Conservation (phyloP, 2,329 filamentous ascomycete species). For the Whalleya microplaca region DNA sequence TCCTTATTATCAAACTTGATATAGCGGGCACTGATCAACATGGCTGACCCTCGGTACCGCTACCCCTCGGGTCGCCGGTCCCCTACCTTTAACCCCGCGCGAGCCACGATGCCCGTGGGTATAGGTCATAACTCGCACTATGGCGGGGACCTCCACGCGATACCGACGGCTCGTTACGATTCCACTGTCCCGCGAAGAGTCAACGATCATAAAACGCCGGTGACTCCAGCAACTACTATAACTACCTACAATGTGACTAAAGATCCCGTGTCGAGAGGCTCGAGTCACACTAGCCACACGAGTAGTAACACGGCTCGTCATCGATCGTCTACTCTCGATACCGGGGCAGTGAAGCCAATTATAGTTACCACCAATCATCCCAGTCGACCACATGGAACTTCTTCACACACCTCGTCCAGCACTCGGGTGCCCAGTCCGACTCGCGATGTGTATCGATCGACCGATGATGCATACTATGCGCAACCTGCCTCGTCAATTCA, state of each 20-base stretch:
- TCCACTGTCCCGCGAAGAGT: conserved; percentile 39
- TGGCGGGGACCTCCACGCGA: conserved; percentile 57
- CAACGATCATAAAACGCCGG: conserved; percentile 37
- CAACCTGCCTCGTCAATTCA: conserved; percentile 63
- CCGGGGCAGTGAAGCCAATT: conserved; percentile 54
- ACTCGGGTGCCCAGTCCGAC: conserved; percentile 50
- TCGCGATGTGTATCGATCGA: conserved; percentile 55
- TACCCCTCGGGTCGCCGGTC: conserved; percentile 49
- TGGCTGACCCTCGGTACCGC: conserved; percentile 53
- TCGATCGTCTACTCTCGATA: conserved; percentile 57
- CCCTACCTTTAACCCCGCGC: conserved; percentile 52
- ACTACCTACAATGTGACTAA: conserved; percentile 61
- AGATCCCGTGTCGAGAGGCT: conserved; percentile 52
- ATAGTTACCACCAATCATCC: conserved; percentile 59
- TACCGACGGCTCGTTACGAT: conserved; percentile 48
- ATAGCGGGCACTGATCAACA: conserved; percentile 33
- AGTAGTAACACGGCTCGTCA: conserved; percentile 48
- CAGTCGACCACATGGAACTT: conserved; percentile 43
- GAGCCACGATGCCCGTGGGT: conserved; percentile 57
- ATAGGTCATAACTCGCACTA: conserved; percentile 55
- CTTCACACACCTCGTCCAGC: conserved; percentile 43
- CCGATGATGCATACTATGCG: conserved; percentile 58
- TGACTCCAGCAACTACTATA: conserved; percentile 48
- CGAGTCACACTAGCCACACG: conserved; percentile 43
- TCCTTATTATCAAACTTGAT: conserved; percentile 14